phyloP scores from a whole-genome alignment of 78 protist species.

The Creolimax fragrantissima region DNA sequence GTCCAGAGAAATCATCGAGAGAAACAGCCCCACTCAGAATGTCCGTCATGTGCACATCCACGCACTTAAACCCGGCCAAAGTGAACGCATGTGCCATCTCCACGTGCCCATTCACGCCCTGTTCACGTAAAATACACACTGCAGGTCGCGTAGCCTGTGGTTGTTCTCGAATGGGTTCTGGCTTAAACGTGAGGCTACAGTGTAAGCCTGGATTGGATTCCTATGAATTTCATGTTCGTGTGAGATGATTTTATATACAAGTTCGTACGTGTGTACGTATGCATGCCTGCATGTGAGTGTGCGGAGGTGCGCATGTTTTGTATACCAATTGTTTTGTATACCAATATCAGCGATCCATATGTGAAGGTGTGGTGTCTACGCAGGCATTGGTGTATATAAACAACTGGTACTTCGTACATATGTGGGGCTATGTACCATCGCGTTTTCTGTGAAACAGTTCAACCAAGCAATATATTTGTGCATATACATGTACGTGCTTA shows the following conservation, averaged over 20 bases:
- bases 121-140: constrained; percentile 80
- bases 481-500: not conserved
- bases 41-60: constrained; percentile 77
- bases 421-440: too few species aligned
- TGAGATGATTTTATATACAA: not conserved
- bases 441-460: too few species aligned
- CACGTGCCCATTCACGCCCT: constrained; percentile 83
- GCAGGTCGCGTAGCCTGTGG: constrained; percentile 6
- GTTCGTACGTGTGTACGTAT: not conserved
- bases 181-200: constrained; percentile 8
- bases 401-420: too few species aligned
- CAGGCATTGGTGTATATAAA: too few species aligned
- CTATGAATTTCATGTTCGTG: not conserved
- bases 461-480: not conserved
- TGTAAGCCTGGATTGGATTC: constrained; percentile 10
- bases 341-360: too few species aligned
- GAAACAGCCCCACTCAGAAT: constrained; percentile 32
- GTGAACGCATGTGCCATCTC: constrained; percentile 78
- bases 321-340: too few species aligned
- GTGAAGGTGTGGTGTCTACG: too few species aligned
- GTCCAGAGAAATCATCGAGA: constrained; percentile 64
- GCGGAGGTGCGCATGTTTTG: too few species aligned
- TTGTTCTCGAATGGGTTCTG: not conserved
- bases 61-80: constrained; percentile 68
- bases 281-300: not conserved